Evolutionary conservation across 1,284 basidiomycete species (phyloP).

Genomic region (Puccinia polysora): DNA sequence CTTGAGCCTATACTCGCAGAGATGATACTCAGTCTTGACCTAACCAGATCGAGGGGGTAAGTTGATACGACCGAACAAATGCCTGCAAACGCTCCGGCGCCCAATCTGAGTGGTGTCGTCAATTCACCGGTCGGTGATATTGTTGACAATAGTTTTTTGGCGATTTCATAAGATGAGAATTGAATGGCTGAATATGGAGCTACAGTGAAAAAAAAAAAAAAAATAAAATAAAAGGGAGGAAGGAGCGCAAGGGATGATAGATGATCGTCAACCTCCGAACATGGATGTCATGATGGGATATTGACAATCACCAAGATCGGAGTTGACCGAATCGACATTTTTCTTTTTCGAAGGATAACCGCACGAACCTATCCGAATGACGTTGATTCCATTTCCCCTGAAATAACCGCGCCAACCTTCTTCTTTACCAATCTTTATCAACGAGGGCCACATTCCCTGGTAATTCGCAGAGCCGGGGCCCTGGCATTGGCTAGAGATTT

Average conservation of each 20-base stretch:
- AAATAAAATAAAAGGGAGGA: background rate
- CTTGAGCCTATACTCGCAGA: slow-evolving; percentile 63
- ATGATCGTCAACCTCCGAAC: too few species aligned
- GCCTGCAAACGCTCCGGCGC: slow-evolving; percentile 80
- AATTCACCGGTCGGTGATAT: slow-evolving; percentile 59
- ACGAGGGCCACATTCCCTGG: slow-evolving; percentile 43
- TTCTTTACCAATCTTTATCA: slow-evolving; percentile 75
- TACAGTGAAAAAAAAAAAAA: slow-evolving; percentile 46
- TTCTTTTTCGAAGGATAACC: too few species aligned
- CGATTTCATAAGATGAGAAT: slow-evolving; percentile 77
- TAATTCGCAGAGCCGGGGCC: slow-evolving; percentile 44
- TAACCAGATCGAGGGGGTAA: slow-evolving; percentile 86
- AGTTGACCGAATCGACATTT: too few species aligned
- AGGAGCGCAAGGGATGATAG: too few species aligned
- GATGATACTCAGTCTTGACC: slow-evolving; percentile 85
- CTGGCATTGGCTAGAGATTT: slow-evolving; percentile 16
- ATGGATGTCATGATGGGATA: too few species aligned
- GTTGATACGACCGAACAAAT: slow-evolving; percentile 85
- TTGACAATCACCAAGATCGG: too few species aligned
- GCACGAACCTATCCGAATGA: slow-evolving; percentile 69
- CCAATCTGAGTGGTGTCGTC: slow-evolving; percentile 74
- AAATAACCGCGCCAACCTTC: slow-evolving; percentile 88
- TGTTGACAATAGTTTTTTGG: slow-evolving; percentile 65
- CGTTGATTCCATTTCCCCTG: slow-evolving; percentile 81
- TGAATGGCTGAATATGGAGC: slow-evolving; percentile 71